Evolutionary conservation across 305 asterid species (phyloP).

Genomic region (Andrographis paniculata): DNA sequence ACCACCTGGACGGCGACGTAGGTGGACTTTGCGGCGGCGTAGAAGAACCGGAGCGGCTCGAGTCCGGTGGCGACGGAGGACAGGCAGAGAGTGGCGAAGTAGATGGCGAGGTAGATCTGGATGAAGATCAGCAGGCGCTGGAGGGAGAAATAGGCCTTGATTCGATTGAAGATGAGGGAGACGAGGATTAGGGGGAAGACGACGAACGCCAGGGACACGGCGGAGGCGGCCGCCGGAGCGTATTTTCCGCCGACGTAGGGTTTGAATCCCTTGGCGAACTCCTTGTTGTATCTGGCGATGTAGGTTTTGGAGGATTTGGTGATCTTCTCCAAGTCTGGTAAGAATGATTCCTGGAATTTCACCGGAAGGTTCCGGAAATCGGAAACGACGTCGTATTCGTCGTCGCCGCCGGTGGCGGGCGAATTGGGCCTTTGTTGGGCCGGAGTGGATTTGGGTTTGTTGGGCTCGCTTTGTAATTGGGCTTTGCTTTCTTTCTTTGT

Average conservation of each 20-base stretch:
- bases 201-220: constrained; percentile 60
- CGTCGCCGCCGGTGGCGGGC: constrained; percentile 35
- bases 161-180: constrained; percentile 54
- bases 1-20: constrained; percentile 70
- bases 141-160: constrained; percentile 78
- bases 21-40: constrained; percentile 80
- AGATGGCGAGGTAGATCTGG: constrained; percentile 74
- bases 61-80: constrained; percentile 66
- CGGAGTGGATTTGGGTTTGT: constrained; percentile 22
- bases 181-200: constrained; percentile 65
- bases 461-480: constrained; percentile 17
- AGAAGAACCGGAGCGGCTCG: constrained; percentile 79
- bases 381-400: constrained; percentile 51
- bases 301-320: constrained; percentile 61
- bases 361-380: constrained; percentile 65
- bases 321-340: constrained; percentile 73
- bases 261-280: constrained; percentile 64
- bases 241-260: constrained; percentile 78
- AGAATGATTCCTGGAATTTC: constrained; percentile 65
- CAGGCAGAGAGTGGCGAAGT: constrained; percentile 67
- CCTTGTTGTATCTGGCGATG: constrained; percentile 60
- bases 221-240: constrained; percentile 62
- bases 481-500: constrained; percentile 28
- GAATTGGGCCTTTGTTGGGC: constrained; percentile 26
- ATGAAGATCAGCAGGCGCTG: constrained; percentile 68